Evolutionary conservation across 1,284 basidiomycete species (phyloP).

Genomic region (Ganoderma leucocontextum): DNA sequence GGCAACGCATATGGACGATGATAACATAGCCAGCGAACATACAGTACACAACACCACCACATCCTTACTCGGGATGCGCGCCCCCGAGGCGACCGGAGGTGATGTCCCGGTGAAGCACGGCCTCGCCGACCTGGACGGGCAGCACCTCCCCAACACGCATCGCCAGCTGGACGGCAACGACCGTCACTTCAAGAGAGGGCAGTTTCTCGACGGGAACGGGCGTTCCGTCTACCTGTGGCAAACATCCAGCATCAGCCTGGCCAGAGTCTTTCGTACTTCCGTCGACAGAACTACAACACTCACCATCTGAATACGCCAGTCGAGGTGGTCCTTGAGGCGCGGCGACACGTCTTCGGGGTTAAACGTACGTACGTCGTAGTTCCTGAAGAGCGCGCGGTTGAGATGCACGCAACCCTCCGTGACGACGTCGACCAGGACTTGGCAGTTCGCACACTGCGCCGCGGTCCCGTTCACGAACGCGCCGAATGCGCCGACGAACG

Average conservation of each 20-base stretch:
- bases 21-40: too few relatives aligned
- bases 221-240: not conserved
- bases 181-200: conserved; percentile 14
- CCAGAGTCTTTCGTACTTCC: not conserved
- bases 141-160: conserved; percentile 17
- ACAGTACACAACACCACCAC: too few relatives aligned
- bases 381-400: conserved; percentile 43
- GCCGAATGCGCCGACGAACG: conserved; percentile 48
- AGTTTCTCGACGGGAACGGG: conserved; percentile 11
- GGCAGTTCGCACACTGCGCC: not conserved
- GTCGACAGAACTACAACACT: not conserved
- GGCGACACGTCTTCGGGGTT: conserved; percentile 47
- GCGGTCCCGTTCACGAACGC: conserved; percentile 48
- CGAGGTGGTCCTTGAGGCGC: conserved; percentile 47
- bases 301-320: conserved; percentile 47
- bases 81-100: conserved; percentile 29
- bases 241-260: not conserved
- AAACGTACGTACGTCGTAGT: conserved; percentile 41
- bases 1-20: too few relatives aligned
- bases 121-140: conserved; percentile 19
- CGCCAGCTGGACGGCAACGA: conserved; percentile 17
- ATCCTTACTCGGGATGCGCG: not conserved
- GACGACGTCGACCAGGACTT: conserved; percentile 41
- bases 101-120: conserved; percentile 25
- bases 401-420: conserved; percentile 62